These are phyloP conservation scores for Fusarium nygamai DNA, from an alignment of 2,329 filamentous ascomycete species.

Conservation along the genomic window DNA sequence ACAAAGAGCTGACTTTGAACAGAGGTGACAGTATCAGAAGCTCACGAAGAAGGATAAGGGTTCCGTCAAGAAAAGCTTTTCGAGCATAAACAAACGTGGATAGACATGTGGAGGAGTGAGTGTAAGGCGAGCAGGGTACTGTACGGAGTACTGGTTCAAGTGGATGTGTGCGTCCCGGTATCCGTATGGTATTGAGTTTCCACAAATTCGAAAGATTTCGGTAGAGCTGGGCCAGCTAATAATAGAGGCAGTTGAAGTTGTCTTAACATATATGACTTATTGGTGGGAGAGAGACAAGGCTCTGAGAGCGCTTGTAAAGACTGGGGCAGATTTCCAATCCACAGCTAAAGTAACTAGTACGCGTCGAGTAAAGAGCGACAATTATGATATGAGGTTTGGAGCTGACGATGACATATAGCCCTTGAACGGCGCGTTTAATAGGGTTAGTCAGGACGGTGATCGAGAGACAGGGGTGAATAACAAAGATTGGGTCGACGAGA, in stretches of 20 bases:
- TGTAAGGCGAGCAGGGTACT: slow-evolving; percentile 7
- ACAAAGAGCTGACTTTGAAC: slow-evolving; percentile 5
- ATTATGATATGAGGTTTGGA: slow-evolving; percentile 9
- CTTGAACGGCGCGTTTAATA: slow-evolving; percentile 22
- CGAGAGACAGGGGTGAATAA: slow-evolving; percentile 28
- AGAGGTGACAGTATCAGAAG: slow-evolving; percentile 13
- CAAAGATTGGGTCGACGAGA: slow-evolving; percentile 32
- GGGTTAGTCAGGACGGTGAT: slow-evolving; percentile 30
- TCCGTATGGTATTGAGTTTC: slow-evolving; percentile 9
- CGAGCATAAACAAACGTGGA: slow-evolving; percentile 25
- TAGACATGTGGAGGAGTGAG: slow-evolving; percentile 23
- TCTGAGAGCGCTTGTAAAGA: slow-evolving; percentile 2
- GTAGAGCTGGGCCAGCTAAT: slow-evolving; percentile 15
- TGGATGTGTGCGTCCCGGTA: slow-evolving; percentile 25
- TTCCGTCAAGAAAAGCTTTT: slow-evolving; percentile 14
- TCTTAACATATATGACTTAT: slow-evolving; percentile 5
- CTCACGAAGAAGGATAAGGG: slow-evolving; percentile 19
- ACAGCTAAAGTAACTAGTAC: slow-evolving; percentile 11
- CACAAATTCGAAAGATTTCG: slow-evolving; percentile 19
- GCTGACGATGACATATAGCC: slow-evolving; percentile 24
- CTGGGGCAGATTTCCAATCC: slow-evolving; percentile 1
- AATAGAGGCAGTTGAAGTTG: slow-evolving; percentile 22
- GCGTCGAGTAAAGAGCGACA: slow-evolving; percentile 9
- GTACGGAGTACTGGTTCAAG: neutral
- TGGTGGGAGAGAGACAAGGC: slow-evolving; percentile 15